Base-by-base conservation (phyloP, 495 filamentous ascomycete genomes). In the Alectoria sarmentosa region DNA sequence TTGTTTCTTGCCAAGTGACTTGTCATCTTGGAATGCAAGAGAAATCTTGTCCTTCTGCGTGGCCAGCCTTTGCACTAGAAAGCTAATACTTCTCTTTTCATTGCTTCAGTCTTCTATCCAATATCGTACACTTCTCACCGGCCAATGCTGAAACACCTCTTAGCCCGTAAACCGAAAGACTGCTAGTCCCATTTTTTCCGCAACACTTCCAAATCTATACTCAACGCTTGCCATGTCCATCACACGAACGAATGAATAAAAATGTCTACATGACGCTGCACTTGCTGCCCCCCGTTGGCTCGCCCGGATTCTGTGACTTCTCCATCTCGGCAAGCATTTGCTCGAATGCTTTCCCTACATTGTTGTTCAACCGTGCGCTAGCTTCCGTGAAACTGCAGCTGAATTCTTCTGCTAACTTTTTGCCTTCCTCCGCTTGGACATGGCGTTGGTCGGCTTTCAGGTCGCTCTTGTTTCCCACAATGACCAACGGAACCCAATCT, bases 381-480 rank as follows among this genome's bases (percentile, higher is more conserved):
- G 93, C 92, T 77, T 99, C 94, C 26, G 92, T 96, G 80, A 90
- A 96, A 9, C 86, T 91, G 78, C 94, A 98, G 64, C 89, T 87
- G 77, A 93, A 90, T 73, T 95, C 88, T 60, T 93, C 88, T 21
- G 86, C 85, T 58, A 97, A 77, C 65, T 85, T 84, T 63, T 84
- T 86, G 66, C 93, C 94, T 66, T 96, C 88, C 59, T 96, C 92
- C 37, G 83, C 73, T 26, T 87, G 84, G 65, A 99, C 93, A 74
- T 98, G 92, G 60, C 93, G 88, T 74, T 96, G 93, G 73, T 96
- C 92, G 30, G 88, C 82, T 62, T 92, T 90, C 55, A 99, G 83
- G 75, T 99, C 94, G 69, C 85, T 90, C 79, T 99, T 99, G 78
- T 99, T 99, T 67, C 91, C 94, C 28, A 99, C 93, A 58, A 99